Percentiles rank a stretch among this genome's conserved stretches.
Evolutionary conservation across 106 monocot species (phyloP).

Genomic region (Dendrobium nobile): DNA sequence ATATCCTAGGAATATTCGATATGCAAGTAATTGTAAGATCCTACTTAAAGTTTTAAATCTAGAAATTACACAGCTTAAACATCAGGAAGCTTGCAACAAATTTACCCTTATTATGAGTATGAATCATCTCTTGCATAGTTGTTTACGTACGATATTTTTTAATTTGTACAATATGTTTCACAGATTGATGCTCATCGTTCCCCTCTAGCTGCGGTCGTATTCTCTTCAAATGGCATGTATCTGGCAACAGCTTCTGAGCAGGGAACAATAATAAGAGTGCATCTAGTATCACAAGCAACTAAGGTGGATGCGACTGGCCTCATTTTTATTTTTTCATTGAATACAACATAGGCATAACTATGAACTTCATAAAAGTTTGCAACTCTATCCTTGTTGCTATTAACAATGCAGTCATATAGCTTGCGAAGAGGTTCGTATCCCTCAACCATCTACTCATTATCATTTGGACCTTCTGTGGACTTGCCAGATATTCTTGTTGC

Average conservation of each 20-base stretch:
- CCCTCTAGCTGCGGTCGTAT: slow-evolving; percentile 68
- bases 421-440: slow-evolving; percentile 89
- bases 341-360: background rate
- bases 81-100: background rate
- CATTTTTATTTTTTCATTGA: background rate
- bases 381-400: background rate
- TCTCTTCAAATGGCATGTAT: slow-evolving; percentile 78
- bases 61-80: background rate
- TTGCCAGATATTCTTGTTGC: slow-evolving; percentile 85
- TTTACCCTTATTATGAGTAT: background rate
- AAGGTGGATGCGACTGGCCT: slow-evolving; percentile 33
- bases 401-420: slow-evolving; percentile 68
- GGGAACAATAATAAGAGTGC: slow-evolving; percentile 90
- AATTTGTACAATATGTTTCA: background rate
- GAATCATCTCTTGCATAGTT: background rate
- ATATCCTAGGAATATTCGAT: background rate
- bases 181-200: slow-evolving; percentile 93
- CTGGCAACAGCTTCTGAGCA: slow-evolving; percentile 94
- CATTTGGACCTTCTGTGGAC: slow-evolving; percentile 79
- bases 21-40: background rate
- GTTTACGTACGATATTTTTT: background rate
- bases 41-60: background rate
- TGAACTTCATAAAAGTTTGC: background rate
- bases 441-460: slow-evolving; percentile 87
- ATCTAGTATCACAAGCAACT: slow-evolving; percentile 91